Evolutionary conservation across 306 rosid genomes (phyloP), one percentile per base, ranked within the genome.

Genomic region (Vigna angularis): DNA sequence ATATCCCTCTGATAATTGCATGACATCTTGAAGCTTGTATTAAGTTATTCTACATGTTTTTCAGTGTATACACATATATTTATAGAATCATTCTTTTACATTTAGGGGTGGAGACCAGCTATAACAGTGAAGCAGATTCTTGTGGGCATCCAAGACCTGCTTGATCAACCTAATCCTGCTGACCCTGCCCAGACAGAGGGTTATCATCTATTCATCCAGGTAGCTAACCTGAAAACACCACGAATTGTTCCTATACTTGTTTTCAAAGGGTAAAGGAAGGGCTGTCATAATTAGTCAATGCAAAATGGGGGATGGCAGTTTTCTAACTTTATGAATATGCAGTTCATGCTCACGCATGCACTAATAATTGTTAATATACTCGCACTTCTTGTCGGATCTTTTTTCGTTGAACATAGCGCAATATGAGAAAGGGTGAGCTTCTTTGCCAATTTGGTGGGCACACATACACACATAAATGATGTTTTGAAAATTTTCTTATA

Each of bases 101-200:
- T 66, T 77, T 80, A 95, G 98, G 99, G 98, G 52, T 95, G 98
- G 99, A 93, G 98, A 85, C 99, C 99, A 26, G 98, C 98, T 64
- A 95, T 93, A 84, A 95, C 99, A 11, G 99, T 95, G 57, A 93
- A 90, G 85, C 99, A 95, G 82, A 95, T 95, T 82, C 97, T 95
- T 64, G 91, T 95, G 66, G 99, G 99, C 32, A 93, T 95, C 75
- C 99, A 95, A 81, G 99, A 95, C 71, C 77, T 95, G 74, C 94
- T 95, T 55, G 98, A 93, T 78, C 97, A 87, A 86, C 99, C 99
- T 45, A 95, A 95, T 83, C 96, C 98, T 66, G 83, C 97, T 81
- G 98, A 93, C 77, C 99, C 98, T 76, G 99, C 99, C 17, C 98
- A 95, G 86, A 92, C 98, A 13, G 98, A 95, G 80, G 98, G 98